Evolutionary conservation across 148 eudicot species (phyloP).

Genomic region (Suaeda aralocaspica): DNA sequence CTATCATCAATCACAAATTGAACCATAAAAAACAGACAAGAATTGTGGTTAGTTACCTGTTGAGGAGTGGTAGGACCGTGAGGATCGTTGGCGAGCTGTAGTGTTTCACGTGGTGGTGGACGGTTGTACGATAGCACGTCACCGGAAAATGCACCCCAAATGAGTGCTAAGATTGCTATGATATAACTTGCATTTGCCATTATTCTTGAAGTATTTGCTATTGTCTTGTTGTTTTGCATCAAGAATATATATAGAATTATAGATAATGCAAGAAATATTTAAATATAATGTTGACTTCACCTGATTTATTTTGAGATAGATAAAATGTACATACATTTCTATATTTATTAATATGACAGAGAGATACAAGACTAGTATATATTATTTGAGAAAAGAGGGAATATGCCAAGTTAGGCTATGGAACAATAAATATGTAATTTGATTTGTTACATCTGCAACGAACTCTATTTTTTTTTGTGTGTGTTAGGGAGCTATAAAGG

Average conservation of each 20-base stretch:
- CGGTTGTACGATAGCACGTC: conserved; percentile 16
- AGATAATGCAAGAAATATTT: too few species aligned
- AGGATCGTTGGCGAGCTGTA: neutral
- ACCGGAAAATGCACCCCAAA: conserved; percentile 5
- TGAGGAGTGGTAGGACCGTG: conserved; percentile 22
- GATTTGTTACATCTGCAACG: neutral
- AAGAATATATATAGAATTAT: neutral
- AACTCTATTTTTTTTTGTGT: too few species aligned
- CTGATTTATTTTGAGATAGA: too few species aligned
- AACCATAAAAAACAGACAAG: neutral
- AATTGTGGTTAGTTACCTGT: conserved; percentile 17
- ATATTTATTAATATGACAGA: too few species aligned
- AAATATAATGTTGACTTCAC: too few species aligned
- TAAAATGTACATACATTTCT: too few species aligned
- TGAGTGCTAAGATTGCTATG: neutral
- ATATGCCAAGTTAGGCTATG: neutral
- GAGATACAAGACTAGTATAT: neutral
- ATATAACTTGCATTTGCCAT: neutral
- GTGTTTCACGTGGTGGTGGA: conserved; percentile 16
- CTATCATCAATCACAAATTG: neutral
- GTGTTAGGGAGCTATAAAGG: too few species aligned
- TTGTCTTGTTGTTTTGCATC: neutral
- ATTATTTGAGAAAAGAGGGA: neutral
- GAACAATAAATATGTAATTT: neutral
- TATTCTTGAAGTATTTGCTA: neutral